Percentiles rank a stretch among this genome's conserved stretches.
Evolutionary conservation across 306 rosid genomes (phyloP).

Genomic region (Luffa aegyptiaca): DNA sequence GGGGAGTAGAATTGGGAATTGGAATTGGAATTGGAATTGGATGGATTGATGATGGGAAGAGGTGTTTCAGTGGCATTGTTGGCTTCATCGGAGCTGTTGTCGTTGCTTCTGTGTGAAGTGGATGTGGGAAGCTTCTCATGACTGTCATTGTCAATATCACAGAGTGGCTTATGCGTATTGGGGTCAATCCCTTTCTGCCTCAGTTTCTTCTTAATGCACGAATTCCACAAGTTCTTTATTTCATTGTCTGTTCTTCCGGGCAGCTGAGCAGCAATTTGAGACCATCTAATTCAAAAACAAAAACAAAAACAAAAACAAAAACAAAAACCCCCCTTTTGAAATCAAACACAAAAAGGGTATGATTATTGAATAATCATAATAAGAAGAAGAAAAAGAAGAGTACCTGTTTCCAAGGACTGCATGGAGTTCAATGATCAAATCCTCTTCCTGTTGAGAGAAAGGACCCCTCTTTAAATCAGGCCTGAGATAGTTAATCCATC

Average conservation of each 20-base stretch:
- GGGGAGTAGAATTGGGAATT: background rate
- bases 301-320: background rate
- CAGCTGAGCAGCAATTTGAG: slow-evolving; percentile 43
- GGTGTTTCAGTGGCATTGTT: background rate
- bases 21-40: background rate
- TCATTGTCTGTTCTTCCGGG: slow-evolving; percentile 57
- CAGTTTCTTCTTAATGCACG: slow-evolving; percentile 46
- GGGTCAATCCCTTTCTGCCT: slow-evolving; percentile 44
- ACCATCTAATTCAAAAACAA: slow-evolving; percentile 21
- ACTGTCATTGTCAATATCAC: background rate
- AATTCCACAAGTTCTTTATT: slow-evolving; percentile 51
- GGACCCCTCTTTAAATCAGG: slow-evolving; percentile 46
- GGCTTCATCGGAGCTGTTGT: background rate
- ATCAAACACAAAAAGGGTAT: background rate
- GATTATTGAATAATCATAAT: too few species aligned
- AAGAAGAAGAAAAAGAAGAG: background rate
- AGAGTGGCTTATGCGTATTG: slow-evolving; percentile 33
- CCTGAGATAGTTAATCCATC: slow-evolving; percentile 50
- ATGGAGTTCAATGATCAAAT: slow-evolving; percentile 40
- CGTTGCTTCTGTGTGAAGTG: background rate
- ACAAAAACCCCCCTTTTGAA: background rate
- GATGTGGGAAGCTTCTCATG: background rate
- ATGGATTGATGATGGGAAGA: background rate
- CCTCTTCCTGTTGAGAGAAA: slow-evolving; percentile 39
- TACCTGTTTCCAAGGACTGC: slow-evolving; percentile 46